Conservation (phyloP, 805 yeast genomes). For the Pichia rugopelliculosa region DNA sequence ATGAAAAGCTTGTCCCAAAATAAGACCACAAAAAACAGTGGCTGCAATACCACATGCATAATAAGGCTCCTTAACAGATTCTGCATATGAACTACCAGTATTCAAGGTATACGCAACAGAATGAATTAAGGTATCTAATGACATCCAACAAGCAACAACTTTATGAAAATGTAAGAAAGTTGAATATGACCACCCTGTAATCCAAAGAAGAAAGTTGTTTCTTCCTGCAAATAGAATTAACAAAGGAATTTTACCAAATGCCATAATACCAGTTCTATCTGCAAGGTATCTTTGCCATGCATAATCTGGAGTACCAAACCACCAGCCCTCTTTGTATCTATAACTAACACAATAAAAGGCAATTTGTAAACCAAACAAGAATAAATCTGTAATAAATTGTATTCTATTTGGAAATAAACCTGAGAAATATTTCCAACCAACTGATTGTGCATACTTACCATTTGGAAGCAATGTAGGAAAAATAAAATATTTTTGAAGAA, state of each 20-base stretch:
- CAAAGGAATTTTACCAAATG: slow-evolving; percentile 35
- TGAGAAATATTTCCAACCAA: slow-evolving; percentile 15
- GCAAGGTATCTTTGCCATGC: slow-evolving; percentile 25
- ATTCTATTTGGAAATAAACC: slow-evolving; percentile 27
- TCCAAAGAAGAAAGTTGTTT: slow-evolving; percentile 35
- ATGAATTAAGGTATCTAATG: slow-evolving; percentile 34
- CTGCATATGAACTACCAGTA: slow-evolving; percentile 7
- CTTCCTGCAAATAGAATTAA: slow-evolving; percentile 43
- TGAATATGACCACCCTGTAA: slow-evolving; percentile 37
- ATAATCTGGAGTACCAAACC: slow-evolving; percentile 28
- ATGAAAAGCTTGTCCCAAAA: slow-evolving; percentile 43
- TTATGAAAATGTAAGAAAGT: slow-evolving; percentile 52
- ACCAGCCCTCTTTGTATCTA: slow-evolving; percentile 10
- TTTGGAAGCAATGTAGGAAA: slow-evolving; percentile 33
- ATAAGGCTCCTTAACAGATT: slow-evolving; percentile 11
- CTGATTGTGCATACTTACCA: slow-evolving; percentile 15
- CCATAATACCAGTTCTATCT: slow-evolving; percentile 34
- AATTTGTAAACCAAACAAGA: slow-evolving; percentile 21
- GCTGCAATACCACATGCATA: slow-evolving; percentile 32
- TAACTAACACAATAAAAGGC: slow-evolving; percentile 18
- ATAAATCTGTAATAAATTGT: slow-evolving; percentile 25
- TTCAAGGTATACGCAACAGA: slow-evolving; percentile 28
- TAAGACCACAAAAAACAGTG: slow-evolving; percentile 34
- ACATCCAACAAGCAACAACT: slow-evolving; percentile 51
- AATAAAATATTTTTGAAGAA: slow-evolving; percentile 29